Evolutionary conservation across 148 eudicot genomes (phyloP).

Genomic region (Euryodendron excelsum): DNA sequence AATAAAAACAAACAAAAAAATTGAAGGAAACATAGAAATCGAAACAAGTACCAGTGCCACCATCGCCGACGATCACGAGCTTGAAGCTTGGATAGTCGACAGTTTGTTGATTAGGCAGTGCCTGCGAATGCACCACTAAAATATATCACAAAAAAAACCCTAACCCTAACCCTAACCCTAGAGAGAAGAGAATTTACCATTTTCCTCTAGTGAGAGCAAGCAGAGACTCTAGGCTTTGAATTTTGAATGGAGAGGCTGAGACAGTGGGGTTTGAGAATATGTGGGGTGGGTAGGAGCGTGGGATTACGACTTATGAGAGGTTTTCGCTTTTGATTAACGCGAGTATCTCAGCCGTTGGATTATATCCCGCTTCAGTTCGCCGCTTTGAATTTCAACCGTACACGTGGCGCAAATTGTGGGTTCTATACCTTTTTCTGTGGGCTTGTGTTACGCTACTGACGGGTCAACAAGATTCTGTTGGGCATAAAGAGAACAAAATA

Average conservation of each 20-base stretch:
- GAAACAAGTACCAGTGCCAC: slow-evolving; percentile 7
- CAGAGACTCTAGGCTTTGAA: too few species aligned
- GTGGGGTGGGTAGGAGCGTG: neutral
- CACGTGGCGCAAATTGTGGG: neutral
- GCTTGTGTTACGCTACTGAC: neutral
- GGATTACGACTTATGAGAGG: too few species aligned
- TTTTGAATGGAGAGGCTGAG: neutral
- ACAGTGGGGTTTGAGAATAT: neutral
- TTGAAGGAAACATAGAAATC: neutral
- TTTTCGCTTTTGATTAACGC: neutral
- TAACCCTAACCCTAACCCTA: neutral
- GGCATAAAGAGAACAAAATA: neutral
- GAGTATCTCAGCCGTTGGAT: neutral
- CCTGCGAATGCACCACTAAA: neutral
- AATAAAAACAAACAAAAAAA: too few species aligned
- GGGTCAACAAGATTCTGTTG: neutral
- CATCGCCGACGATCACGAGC: slow-evolving; percentile 14
- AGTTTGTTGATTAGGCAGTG: slow-evolving; percentile 9
- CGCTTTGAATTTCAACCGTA: neutral
- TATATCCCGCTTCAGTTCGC: neutral
- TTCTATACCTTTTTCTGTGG: neutral
- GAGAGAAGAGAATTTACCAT: slow-evolving; percentile 2
- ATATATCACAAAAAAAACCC: neutral
- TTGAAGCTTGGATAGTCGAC: slow-evolving; percentile 11
- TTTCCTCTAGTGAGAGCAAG: neutral